Base-by-base conservation (phyloP, 345 rosid species). In the Aquilaria sinensis region DNA sequence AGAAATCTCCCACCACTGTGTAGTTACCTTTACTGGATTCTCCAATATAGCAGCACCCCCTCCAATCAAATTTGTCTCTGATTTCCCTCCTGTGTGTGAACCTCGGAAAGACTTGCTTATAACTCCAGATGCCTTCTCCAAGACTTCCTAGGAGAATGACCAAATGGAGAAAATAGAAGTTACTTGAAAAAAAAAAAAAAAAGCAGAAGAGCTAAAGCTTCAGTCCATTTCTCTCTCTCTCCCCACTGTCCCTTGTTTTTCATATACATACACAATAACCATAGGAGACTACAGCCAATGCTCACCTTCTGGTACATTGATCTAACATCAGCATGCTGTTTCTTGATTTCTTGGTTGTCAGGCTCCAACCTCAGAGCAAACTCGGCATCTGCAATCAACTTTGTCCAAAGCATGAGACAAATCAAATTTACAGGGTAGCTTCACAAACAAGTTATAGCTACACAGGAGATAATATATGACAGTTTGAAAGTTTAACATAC, bases 351-450 rank as follows among this genome's bases (percentile, higher is more conserved):
- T 73, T 83, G 89, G 69, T 85, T 94, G 56, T 86, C 69, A 53
- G 96, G 96, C 76, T 94, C 99, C 76, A 94, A 73, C 75, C 83
- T 79, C 71, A 88, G 70, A 57, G 88, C 86, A 83, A 90, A 83
- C 79, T 83, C 96, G 53, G 96, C 80, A 94, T 94, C 99, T 93
- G 88, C 77, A 64, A 37, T 71, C 31, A 63, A 70, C 71, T 72
- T 65, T 56, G 51, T 65, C 59, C 64, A 54, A 56, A 55, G 33
- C n/a, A 34, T 62, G 62, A 71, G 68, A 70, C 12, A 41, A 8
- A 66, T 67, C 67, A 67, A 66, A 55, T 12, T 49, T 10, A 48
- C 51, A 32, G 46, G 58, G 9, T 51, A 47, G 53, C 54, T 10
- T 47, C 32, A 46, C 14, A 12, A 59, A 56, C 53, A 16, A 16